Base-by-base conservation (phyloP, 2,329 filamentous ascomycete species). In the Ophiostoma tasmaniense region DNA sequence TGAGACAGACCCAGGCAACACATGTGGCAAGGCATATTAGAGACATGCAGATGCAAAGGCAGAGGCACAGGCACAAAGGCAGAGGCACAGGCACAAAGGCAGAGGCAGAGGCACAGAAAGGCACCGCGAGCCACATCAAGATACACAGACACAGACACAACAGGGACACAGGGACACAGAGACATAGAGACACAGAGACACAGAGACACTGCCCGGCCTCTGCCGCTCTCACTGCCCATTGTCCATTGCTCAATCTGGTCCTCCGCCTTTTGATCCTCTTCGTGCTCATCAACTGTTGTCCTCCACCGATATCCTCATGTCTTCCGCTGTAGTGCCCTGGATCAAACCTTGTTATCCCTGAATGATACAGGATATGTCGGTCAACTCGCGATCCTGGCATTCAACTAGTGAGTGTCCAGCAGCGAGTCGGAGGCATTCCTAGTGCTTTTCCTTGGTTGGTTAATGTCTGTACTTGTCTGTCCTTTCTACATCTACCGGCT, bases 401-500 rank as follows among this genome's bases (percentile, higher is more conserved):
- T 52, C 17, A 22, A 28, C n/a, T 10, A n/a, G n/a, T 13, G 22
- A 66, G 50, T 33, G 37, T 35, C n/a, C 39, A 20, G 20, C 68
- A 67, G 66, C 68, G 42, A 67, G 68, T 69, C 66, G 68, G 68
- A 65, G 42, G 42, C n/a, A 61, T 69, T 69, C 68, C 68, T 50
- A 30, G 4, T 20, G 10, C 25, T 20, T 66, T 25, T n/a, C n/a
- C n/a, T n/a, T n/a, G n/a, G n/a, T n/a, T n/a, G n/a, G n/a, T n/a
- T n/a, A n/a, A n/a, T n/a, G n/a, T n/a, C n/a, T n/a, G n/a, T n/a
- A n/a, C 13, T 20, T 30, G 45, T 35, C 20, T 64, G 8, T 42
- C 5, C 22, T 22, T 64, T n/a, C 50, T 14, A 14, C n/a, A 45
- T 45, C 42, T n/a, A 45, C 17, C 17, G 39, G 39, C 39, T 20